These are phyloP conservation scores for Raphanus sativus DNA, from an alignment of 345 rosid species.

Conservation along the genomic window DNA sequence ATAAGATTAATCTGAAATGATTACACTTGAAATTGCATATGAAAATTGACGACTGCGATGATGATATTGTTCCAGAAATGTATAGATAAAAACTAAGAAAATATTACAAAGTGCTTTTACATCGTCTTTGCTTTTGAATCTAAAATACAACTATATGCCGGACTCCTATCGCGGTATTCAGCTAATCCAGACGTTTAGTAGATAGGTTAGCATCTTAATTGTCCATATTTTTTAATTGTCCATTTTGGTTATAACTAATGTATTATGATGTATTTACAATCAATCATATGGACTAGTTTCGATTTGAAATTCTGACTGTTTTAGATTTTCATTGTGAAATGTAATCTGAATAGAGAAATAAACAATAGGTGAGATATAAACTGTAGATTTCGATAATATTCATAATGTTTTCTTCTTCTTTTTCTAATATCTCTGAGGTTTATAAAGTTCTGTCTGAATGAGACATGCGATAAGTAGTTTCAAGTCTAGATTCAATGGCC, in stretches of 20 bases:
- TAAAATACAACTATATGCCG: neutral
- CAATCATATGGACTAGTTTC: neutral
- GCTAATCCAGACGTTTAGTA: constrained; percentile 1
- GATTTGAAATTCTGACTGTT: neutral
- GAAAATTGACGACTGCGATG: constrained; percentile 34
- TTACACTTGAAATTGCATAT: constrained; percentile 25
- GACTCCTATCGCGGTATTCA: neutral
- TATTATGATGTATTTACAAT: neutral
- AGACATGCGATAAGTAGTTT: constrained; percentile 23
- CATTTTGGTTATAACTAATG: neutral
- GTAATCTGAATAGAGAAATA: neutral
- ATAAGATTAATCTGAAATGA: constrained; percentile 35
- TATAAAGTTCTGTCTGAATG: constrained; percentile 20
- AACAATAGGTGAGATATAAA: neutral
- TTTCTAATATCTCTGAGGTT: neutral
- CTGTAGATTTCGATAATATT: neutral
- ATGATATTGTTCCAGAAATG: constrained; percentile 29
- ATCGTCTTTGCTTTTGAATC: constrained; percentile 1
- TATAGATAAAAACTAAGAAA: neutral
- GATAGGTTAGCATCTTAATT: neutral
- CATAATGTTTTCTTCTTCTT: neutral
- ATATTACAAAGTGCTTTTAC: constrained; percentile 2
- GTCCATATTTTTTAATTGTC: neutral
- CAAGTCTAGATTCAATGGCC: constrained; percentile 39
- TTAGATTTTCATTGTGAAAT: neutral